A percentile compares a stretch with the other conserved stretches of the same genome.
These are phyloP conservation scores for Candida ortonii DNA, from an alignment of 805 yeast species.

Conservation along the genomic window DNA sequence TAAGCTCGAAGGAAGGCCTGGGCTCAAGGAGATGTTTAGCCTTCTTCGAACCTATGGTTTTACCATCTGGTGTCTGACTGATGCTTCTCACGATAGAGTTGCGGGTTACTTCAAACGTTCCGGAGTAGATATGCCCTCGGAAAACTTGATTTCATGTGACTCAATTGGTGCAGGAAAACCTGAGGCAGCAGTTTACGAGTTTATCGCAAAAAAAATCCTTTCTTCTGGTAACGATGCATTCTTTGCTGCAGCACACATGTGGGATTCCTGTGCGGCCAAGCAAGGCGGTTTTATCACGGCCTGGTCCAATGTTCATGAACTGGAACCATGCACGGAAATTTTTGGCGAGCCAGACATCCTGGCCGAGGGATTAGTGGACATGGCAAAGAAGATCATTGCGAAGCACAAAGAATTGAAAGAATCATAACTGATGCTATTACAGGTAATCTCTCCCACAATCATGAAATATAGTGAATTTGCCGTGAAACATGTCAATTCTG, in stretches of 20 bases:
- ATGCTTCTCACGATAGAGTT: slow-evolving; percentile 23
- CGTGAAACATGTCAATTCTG: too few relatives aligned
- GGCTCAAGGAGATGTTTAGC: slow-evolving; percentile 19
- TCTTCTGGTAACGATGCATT: slow-evolving; percentile 21
- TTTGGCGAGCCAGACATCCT: slow-evolving; percentile 25
- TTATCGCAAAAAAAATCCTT: slow-evolving; percentile 20
- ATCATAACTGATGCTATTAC: too few relatives aligned
- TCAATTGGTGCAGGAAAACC: slow-evolving; percentile 27
- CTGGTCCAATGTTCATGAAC: slow-evolving; percentile 26
- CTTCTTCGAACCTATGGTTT: slow-evolving; percentile 23
- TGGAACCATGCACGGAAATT: slow-evolving; percentile 24
- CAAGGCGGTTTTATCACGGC: slow-evolving; percentile 27
- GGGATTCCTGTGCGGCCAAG: slow-evolving; percentile 28
- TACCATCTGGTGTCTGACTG: slow-evolving; percentile 25
- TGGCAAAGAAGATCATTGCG: slow-evolving; percentile 23
- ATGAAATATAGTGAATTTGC: too few relatives aligned
- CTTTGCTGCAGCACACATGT: slow-evolving; percentile 30
- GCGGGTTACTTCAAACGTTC: slow-evolving; percentile 22
- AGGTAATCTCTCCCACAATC: too few relatives aligned
- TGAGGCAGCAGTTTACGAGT: slow-evolving; percentile 23
- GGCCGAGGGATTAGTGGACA: slow-evolving; percentile 22
- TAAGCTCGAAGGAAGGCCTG: slow-evolving; percentile 22
- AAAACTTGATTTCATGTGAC: slow-evolving; percentile 25
- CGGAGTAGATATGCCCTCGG: slow-evolving; percentile 22
- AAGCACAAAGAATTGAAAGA: slow-evolving; percentile 10